phyloP scores from a whole-genome alignment of 2,329 filamentous ascomycete species.

The Fusarium nisikadoi region DNA sequence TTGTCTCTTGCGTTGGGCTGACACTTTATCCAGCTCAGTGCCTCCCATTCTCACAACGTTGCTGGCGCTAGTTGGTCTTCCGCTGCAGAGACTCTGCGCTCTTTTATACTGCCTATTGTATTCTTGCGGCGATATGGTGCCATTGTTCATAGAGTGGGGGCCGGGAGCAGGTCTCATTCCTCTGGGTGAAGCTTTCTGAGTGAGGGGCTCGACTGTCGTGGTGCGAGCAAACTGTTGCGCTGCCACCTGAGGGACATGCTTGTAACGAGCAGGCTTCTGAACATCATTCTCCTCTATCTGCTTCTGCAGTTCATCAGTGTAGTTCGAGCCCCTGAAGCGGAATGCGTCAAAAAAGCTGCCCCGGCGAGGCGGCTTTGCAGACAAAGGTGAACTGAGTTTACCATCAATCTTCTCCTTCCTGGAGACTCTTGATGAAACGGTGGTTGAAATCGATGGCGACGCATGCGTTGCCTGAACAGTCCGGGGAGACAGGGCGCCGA shows the following conservation, averaged over 20 bases:
- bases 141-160: constrained; percentile 32
- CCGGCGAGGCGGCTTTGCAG: constrained; percentile 25
- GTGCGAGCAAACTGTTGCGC: constrained; percentile 66
- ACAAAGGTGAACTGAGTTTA: not conserved
- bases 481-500: constrained; percentile 21
- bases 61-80: constrained; percentile 51
- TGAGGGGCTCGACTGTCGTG: constrained; percentile 55
- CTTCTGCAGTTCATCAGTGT: constrained; percentile 32
- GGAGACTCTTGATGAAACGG: constrained; percentile 8
- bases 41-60: constrained; percentile 49
- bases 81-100: constrained; percentile 49
- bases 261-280: constrained; percentile 49
- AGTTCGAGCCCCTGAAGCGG: constrained; percentile 42
- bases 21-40: constrained; percentile 48
- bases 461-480: not conserved
- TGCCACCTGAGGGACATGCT: constrained; percentile 64
- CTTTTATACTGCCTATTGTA: constrained; percentile 51
- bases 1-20: constrained; percentile 8
- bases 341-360: constrained; percentile 40
- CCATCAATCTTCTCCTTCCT: constrained; percentile 23
- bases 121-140: constrained; percentile 48
- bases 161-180: constrained; percentile 51
- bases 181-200: constrained; percentile 52
- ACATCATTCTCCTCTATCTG: constrained; percentile 26
- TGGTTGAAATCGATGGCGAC: not conserved